These are phyloP conservation scores for Boletus calvinii DNA, from an alignment of 1,284 basidiomycete species.

Conservation along the genomic window DNA sequence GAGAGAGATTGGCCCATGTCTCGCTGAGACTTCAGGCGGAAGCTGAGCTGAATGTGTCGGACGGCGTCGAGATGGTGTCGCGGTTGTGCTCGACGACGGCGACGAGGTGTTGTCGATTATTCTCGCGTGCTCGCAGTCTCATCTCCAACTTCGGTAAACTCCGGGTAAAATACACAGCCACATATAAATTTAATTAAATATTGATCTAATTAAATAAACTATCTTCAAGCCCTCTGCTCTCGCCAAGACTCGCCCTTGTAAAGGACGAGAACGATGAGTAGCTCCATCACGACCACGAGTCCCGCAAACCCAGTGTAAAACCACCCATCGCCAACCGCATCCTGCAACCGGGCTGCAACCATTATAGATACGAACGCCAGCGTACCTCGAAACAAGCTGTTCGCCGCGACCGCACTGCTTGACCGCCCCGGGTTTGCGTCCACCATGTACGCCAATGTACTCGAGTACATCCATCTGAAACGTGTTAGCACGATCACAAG, in stretches of 20 bases:
- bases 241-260: slow-evolving; percentile 48
- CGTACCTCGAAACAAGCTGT: slow-evolving; percentile 69
- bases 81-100: slow-evolving; percentile 19
- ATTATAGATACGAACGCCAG: slow-evolving; percentile 72
- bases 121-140: slow-evolving; percentile 29
- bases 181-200: slow-evolving; percentile 18
- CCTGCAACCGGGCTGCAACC: slow-evolving; percentile 63
- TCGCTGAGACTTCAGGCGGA: background rate
- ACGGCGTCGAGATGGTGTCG: slow-evolving; percentile 11
- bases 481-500: slow-evolving; percentile 19
- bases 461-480: slow-evolving; percentile 65
- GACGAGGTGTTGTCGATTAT: slow-evolving; percentile 25
- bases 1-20: slow-evolving; percentile 32
- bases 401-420: slow-evolving; percentile 66
- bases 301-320: slow-evolving; percentile 74
- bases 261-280: slow-evolving; percentile 54
- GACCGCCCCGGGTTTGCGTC: slow-evolving; percentile 77
- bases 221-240: slow-evolving; percentile 12
- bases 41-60: background rate
- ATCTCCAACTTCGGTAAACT: slow-evolving; percentile 25
- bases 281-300: slow-evolving; percentile 51
- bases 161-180: slow-evolving; percentile 25
- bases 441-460: slow-evolving; percentile 72
- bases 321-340: slow-evolving; percentile 66
- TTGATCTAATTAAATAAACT: background rate